phyloP scores from a whole-genome alignment of 176 grass and related monocot genomes.

The Oryza australiensis region DNA sequence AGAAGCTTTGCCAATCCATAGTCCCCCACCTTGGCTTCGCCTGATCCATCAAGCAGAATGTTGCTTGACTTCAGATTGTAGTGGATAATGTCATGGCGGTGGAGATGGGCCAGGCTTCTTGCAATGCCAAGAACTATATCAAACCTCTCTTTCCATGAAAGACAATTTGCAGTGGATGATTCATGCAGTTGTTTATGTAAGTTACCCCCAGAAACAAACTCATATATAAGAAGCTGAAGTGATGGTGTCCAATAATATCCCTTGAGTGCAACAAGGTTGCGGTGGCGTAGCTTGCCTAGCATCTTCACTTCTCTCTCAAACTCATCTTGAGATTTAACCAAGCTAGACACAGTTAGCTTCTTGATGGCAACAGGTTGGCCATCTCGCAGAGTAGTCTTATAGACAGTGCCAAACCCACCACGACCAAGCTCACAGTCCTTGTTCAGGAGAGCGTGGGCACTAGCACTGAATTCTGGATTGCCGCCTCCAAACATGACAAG shows the following conservation, averaged over 20 bases:
- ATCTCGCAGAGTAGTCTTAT: constrained; percentile 80
- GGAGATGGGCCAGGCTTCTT: constrained; percentile 86
- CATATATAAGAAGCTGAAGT: constrained; percentile 94
- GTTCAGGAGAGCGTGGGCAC: constrained; percentile 87
- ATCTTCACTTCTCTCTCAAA: constrained; percentile 96
- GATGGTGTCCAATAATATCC: constrained; percentile 98
- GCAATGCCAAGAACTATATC: constrained; percentile 84
- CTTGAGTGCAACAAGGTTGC: constrained; percentile 76
- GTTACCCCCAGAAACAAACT: constrained; percentile 89
- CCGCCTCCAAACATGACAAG: constrained; percentile 95
- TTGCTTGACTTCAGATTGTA: constrained; percentile 99
- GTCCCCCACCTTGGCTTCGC: constrained; percentile 87
- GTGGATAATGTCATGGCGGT: constrained; percentile 81
- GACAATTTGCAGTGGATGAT: constrained; percentile 57
- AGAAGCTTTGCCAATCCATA: constrained; percentile 97
- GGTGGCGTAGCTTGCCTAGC: constrained; percentile 81
- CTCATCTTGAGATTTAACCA: constrained; percentile 97
- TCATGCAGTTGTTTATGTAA: constrained; percentile 87
- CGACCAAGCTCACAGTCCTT: constrained; percentile 98
- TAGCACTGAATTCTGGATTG: constrained; percentile 91
- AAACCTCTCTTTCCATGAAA: constrained; percentile 94
- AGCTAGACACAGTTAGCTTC: constrained; percentile 96
- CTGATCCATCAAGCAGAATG: constrained; percentile 77
- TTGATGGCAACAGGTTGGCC: constrained; percentile 92
- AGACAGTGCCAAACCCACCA: constrained; percentile 95